Base-by-base conservation (phyloP, 2,329 filamentous ascomycete genomes). In the Pestalotiopsis sp. region DNA sequence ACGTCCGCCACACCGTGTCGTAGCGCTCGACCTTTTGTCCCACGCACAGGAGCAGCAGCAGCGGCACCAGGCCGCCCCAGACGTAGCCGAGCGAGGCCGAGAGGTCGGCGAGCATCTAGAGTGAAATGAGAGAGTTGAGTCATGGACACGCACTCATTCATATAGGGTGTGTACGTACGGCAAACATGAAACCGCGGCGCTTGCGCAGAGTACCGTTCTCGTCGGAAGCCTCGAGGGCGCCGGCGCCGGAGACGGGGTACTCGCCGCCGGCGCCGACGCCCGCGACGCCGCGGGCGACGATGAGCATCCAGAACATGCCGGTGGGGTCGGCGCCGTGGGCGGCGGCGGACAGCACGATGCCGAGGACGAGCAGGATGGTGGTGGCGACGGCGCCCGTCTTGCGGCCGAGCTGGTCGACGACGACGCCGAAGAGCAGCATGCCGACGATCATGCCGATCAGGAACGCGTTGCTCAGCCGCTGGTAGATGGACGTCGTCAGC, bases 401-500 rank as follows among this genome's bases (percentile, higher is more conserved):
- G 52, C 85, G 80, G n/a, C 86, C 85, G 4, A 87, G 72, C 20
- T 82, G 81, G 71, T 86, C 86, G 70, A 85, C 84, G 6, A 85
- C 73, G 11, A 82, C 76, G 6, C 86, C 85, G 68, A 88, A 87
- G 20, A 83, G 77, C 7, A 88, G 75, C 82, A 88, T 89, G 64
- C 87, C 87, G 64, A 88, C 76, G 67, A 88, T 87, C 76, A 86
- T 84, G 61, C 87, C 87, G 64, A 88, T 83, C 4, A 88, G 79
- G 69, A 85, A 86, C 2, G 86, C 82, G 71, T 89, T 88, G 55
- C 84, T 85, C 3, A 89, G 81, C 5, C 86, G 80, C 2, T 83
- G 80, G 73, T 85, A 85, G 73, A 86, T 84, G 12, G 78, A 72
- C 12, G 74, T 77, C 23, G 83, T 83, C 27, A 84, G 71, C 7